These are phyloP conservation scores for Rhizophora apiculata DNA, from an alignment of 345 rosid species.

Conservation along the genomic window DNA sequence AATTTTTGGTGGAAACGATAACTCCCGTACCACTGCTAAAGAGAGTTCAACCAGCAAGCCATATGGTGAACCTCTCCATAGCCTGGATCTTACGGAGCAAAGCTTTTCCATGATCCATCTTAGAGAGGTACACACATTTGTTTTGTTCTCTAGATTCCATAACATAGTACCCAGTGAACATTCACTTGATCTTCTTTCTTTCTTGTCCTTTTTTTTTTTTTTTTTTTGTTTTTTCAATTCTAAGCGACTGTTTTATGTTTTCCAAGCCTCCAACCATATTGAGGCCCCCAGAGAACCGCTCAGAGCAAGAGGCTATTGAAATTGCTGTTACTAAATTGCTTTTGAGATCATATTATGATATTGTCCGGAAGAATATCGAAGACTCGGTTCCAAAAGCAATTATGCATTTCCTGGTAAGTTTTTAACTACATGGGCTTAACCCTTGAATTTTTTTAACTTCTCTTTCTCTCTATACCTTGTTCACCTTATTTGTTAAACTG, in stretches of 20 bases:
- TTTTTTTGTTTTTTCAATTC: background rate
- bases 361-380: slow-evolving; percentile 90
- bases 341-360: slow-evolving; percentile 85
- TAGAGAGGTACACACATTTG: slow-evolving; percentile 54
- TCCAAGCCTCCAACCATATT: slow-evolving; percentile 81
- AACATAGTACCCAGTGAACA: background rate
- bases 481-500: background rate
- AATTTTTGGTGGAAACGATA: slow-evolving; percentile 76
- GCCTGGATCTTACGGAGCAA: slow-evolving; percentile 39
- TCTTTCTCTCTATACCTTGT: background rate
- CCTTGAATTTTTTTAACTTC: background rate
- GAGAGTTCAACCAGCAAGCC: slow-evolving; percentile 51
- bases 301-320: slow-evolving; percentile 83
- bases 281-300: slow-evolving; percentile 77
- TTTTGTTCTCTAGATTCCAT: slow-evolving; percentile 11
- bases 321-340: slow-evolving; percentile 76
- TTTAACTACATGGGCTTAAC: background rate
- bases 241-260: slow-evolving; percentile 13
- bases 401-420: slow-evolving; percentile 90
- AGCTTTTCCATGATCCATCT: slow-evolving; percentile 72
- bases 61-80: slow-evolving; percentile 50
- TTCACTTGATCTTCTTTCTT: background rate
- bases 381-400: slow-evolving; percentile 90
- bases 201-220: background rate
- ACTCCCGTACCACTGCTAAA: slow-evolving; percentile 48